Evolutionary conservation across 805 yeast species (phyloP).

Genomic region (Candida chilensis): DNA sequence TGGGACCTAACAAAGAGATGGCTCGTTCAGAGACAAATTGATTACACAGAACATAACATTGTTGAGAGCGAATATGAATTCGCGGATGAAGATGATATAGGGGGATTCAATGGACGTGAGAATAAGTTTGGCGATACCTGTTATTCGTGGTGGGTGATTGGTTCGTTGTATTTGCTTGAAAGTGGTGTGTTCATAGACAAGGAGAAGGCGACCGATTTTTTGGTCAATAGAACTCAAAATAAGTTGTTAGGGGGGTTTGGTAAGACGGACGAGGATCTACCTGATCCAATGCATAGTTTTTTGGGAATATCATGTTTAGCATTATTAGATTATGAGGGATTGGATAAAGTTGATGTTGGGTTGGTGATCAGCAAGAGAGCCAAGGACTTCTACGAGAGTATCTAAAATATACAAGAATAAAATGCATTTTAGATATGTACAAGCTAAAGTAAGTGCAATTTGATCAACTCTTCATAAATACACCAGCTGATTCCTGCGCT

Average conservation of each 20-base stretch:
- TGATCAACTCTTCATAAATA: slow-evolving; percentile 82
- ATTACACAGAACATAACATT: slow-evolving; percentile 17
- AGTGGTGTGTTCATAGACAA: slow-evolving; percentile 19
- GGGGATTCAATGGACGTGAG: slow-evolving; percentile 84
- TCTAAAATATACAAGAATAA: too few relatives aligned
- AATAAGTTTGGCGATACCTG: slow-evolving; percentile 83
- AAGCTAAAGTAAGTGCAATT: slow-evolving; percentile 6
- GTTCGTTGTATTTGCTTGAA: slow-evolving; percentile 39
- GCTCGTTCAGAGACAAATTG: slow-evolving; percentile 58
- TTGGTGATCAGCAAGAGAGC: too few relatives aligned
- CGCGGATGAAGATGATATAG: slow-evolving; percentile 43
- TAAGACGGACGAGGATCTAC: slow-evolving; percentile 52
- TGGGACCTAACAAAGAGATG: slow-evolving; percentile 40
- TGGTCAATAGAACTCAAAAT: slow-evolving; percentile 52
- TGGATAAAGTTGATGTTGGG: slow-evolving; percentile 14
- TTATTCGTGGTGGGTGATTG: slow-evolving; percentile 78
- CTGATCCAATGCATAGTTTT: slow-evolving; percentile 66
- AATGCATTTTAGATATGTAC: neutral
- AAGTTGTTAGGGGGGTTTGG: slow-evolving; percentile 66
- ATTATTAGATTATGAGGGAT: slow-evolving; percentile 13
- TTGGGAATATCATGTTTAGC: slow-evolving; percentile 49
- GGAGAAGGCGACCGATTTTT: slow-evolving; percentile 25
- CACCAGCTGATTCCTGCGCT: slow-evolving; percentile 98
- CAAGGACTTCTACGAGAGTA: too few relatives aligned
- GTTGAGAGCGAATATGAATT: slow-evolving; percentile 15